phyloP scores from a whole-genome alignment of 75 land plant species.

The Pinus tabuliformis region DNA sequence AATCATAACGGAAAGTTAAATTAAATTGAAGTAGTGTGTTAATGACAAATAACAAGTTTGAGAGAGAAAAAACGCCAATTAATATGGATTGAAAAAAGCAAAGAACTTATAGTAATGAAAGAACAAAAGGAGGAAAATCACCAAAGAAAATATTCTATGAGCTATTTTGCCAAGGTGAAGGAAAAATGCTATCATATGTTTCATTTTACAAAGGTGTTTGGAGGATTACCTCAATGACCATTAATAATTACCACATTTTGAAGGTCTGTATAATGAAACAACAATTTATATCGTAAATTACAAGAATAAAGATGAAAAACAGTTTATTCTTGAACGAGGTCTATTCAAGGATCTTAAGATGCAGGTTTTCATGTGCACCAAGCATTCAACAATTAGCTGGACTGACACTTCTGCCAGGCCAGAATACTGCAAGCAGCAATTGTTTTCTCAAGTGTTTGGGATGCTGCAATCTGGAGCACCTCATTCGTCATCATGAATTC shows the following conservation, averaged over 20 bases:
- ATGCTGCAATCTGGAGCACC: constrained; percentile 3
- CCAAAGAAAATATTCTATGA: too few species aligned
- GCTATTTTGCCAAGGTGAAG: too few species aligned
- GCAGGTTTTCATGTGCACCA: constrained; percentile 9
- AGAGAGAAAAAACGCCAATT: too few species aligned
- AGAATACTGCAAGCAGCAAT: constrained; percentile 7
- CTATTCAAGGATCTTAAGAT: constrained; percentile 6
- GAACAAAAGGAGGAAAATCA: too few species aligned
- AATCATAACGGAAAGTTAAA: too few species aligned
- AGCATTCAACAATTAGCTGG: constrained; percentile 2
- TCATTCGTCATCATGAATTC: neutral
- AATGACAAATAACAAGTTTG: too few species aligned
- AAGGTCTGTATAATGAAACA: neutral
- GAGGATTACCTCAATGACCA: too few species aligned
- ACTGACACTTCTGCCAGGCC: constrained; percentile 1
- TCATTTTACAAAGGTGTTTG: too few species aligned
- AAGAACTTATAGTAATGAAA: too few species aligned
- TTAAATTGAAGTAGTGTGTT: too few species aligned
- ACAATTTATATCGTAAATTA: neutral
- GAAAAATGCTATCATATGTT: too few species aligned
- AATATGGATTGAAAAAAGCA: too few species aligned
- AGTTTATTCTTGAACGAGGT: neutral
- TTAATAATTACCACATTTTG: neutral
- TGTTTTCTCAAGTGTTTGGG: neutral
- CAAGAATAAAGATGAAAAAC: neutral